These are phyloP conservation scores for Trichophyton schoenleinii DNA, from an alignment of 2,329 filamentous ascomycete species.

Conservation along the genomic window DNA sequence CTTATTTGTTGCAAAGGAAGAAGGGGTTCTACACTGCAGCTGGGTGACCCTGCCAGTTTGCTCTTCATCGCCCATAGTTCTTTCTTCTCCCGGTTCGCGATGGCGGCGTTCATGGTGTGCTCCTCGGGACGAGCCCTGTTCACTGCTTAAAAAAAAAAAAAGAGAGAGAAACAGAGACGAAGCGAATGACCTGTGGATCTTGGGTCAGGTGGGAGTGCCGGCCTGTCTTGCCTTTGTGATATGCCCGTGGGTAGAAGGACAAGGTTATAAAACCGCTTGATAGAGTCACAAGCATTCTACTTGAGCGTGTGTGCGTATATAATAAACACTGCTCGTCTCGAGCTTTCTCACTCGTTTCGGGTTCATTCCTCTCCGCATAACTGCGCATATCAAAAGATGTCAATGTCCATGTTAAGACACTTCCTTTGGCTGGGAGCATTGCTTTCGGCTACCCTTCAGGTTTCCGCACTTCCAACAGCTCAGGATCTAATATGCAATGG, in stretches of 20 bases:
- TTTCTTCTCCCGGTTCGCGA: not conserved
- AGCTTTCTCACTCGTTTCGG: not conserved
- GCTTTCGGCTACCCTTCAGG: not conserved
- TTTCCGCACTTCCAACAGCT: not conserved
- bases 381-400: not conserved
- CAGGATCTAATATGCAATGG: slow-evolving; percentile 41
- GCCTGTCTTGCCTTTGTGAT: not conserved
- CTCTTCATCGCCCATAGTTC: not conserved
- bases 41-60: not conserved
- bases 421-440: not conserved
- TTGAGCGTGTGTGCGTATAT: not conserved
- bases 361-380: not conserved
- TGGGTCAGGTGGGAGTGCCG: not conserved
- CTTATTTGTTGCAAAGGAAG: not conserved
- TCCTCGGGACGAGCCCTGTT: not conserved
- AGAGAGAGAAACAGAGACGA: not conserved
- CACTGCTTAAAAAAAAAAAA: not conserved
- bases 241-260: not conserved
- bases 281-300: not conserved
- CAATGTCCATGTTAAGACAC: not conserved
- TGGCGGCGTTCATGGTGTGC: not conserved
- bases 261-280: not conserved
- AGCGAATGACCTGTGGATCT: not conserved
- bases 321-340: not conserved
- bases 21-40: not conserved